phyloP scores from a whole-genome alignment of 192 early-diverging fungal species.

The Gonapodya prolifera region DNA sequence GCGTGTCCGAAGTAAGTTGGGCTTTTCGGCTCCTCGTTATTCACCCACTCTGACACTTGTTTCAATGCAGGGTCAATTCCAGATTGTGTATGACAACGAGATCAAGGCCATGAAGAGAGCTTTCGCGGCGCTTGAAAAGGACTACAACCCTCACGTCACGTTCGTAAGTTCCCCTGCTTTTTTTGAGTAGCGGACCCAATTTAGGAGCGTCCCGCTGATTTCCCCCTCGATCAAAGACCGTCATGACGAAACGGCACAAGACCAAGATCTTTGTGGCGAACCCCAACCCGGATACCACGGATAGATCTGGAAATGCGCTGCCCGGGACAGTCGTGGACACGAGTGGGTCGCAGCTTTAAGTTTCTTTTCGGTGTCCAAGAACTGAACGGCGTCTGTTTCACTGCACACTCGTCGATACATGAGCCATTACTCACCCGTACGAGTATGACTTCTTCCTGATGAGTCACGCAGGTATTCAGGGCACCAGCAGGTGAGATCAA shows the following conservation, averaged over 20 bases:
- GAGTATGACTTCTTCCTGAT: conserved; percentile 62
- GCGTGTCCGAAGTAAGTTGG: conserved; percentile 53
- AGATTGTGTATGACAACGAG: conserved; percentile 59
- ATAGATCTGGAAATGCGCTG: conserved; percentile 37
- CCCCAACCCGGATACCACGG: conserved; percentile 40
- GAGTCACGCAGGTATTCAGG: conserved; percentile 82
- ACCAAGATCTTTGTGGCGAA: conserved; percentile 12
- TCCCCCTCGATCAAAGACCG: neutral
- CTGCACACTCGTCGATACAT: no score
- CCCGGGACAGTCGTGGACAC: conserved; percentile 46
- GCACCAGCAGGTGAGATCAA: conserved; percentile 31
- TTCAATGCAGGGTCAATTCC: conserved; percentile 46
- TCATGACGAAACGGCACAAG: neutral
- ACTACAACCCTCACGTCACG: conserved; percentile 68
- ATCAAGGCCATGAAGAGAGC: conserved; percentile 55
- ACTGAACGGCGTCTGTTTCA: no score
- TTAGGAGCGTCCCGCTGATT: neutral
- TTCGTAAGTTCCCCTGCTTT: conserved; percentile 19
- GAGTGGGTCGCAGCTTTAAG: conserved; percentile 31
- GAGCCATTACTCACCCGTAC: neutral
- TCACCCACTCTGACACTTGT: neutral
- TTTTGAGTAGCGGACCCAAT: neutral
- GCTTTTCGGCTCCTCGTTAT: neutral
- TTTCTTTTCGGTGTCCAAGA: conserved; percentile 7
- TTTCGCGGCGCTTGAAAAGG: conserved; percentile 42